Base-by-base conservation (phyloP, 768 basidiomycete species). In the Serendipita vermifera region DNA sequence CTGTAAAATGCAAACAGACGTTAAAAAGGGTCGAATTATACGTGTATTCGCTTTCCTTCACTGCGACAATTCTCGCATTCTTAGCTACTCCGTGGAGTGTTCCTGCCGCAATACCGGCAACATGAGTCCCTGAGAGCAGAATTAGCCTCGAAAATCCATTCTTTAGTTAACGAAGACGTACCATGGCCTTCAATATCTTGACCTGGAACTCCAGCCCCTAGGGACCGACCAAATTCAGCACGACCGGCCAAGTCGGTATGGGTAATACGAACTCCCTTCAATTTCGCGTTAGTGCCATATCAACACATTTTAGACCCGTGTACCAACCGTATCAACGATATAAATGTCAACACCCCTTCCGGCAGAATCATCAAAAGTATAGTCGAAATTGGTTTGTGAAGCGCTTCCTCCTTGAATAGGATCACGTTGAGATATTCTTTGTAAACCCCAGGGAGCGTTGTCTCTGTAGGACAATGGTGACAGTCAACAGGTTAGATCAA, bases 11-110 rank as follows among this genome's bases (percentile, higher is more conserved):
- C 36, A 14, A 33, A 4, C 27, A 13, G 5, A 5, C 9, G 17
- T 9, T 9, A 53, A 13, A 5, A 9, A 6, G 15, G 17, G 20
- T 5, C 32, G 51, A 54, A 17, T 29, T 38, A 55, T 33, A 33
- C 33, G 33, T 13, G 13, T 17, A 7, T 24, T 17, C 17, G 32
- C 54, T 26, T 13, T 54, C 51, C 41, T 59, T 57, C 11, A 59
- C 60, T 11, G 55, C 55, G 24, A 61, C 55, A 39, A 59, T 29
- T 38, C 48, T 59, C 20, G 56, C 55, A 3, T 35, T 24, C 32
- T 54, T 53, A 13, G 59, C 59, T 20, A 60, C 59, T 26, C 58
- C 58, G 32, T 39, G 27, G 40, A 69, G 67, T 4, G 70, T 66
- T n/a, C 57, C 55, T 29, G 39, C 55, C 11, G 40, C 56, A 24